Conservation (phyloP, 495 filamentous ascomycete species). For the Elasticomyces elasticus region DNA sequence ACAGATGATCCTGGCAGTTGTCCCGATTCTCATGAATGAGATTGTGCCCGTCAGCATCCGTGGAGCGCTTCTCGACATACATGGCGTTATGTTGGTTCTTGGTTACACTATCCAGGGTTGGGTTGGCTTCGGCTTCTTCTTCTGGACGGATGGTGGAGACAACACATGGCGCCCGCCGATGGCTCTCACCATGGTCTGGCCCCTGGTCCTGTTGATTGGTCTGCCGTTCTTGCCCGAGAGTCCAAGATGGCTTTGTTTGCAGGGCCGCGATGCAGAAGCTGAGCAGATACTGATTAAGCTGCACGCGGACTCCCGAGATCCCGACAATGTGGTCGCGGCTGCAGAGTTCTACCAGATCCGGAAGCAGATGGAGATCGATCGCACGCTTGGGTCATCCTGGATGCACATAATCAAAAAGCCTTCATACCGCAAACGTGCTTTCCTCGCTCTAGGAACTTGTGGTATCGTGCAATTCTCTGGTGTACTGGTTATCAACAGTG, state of each 20-base stretch:
- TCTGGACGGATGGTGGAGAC: constrained; percentile 13
- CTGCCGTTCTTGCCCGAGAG: constrained; percentile 25
- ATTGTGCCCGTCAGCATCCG: constrained; percentile 16
- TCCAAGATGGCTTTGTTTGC: constrained; percentile 26
- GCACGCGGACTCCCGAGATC: constrained; percentile 22
- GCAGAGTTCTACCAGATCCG: constrained; percentile 27
- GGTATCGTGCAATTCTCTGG: constrained; percentile 24
- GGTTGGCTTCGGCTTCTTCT: constrained; percentile 28
- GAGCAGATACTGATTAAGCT: constrained; percentile 18
- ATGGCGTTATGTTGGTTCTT: constrained; percentile 18
- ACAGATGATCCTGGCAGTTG: constrained; percentile 20
- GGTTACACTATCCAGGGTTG: constrained; percentile 20
- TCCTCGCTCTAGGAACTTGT: constrained; percentile 18
- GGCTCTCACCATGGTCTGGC: constrained; percentile 10
- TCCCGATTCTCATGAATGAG: constrained; percentile 22
- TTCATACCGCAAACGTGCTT: constrained; percentile 24
- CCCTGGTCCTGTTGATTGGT: constrained; percentile 13
- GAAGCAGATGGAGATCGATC: constrained; percentile 24
- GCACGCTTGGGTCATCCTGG: constrained; percentile 18
- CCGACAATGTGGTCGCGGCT: constrained; percentile 19
- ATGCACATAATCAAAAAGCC: constrained; percentile 23
- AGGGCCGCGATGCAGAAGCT: constrained; percentile 27
- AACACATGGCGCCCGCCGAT: constrained; percentile 8
- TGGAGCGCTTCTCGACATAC: constrained; percentile 19
- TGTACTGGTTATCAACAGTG: constrained; percentile 26